These are phyloP conservation scores for Sugiyamaella xylanicola DNA, from an alignment of 1,139 yeast genomes.

Conservation along the genomic window DNA sequence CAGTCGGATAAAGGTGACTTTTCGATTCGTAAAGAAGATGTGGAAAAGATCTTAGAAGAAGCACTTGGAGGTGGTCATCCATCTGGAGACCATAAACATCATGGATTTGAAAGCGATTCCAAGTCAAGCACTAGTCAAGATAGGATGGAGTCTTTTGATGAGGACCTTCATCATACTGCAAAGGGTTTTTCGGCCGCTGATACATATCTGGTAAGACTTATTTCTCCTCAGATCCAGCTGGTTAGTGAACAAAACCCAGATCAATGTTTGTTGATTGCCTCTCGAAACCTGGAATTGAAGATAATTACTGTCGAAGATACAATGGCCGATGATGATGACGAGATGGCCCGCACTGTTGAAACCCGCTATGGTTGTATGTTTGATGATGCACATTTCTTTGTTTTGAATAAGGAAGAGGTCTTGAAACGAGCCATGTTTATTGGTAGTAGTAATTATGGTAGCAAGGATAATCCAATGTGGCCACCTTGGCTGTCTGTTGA, in stretches of 20 bases:
- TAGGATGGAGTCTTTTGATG: slow-evolving; percentile 52
- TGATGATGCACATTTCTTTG: slow-evolving; percentile 71
- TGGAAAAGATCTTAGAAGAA: slow-evolving; percentile 20
- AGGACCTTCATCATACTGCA: slow-evolving; percentile 49
- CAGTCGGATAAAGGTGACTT: slow-evolving; percentile 14
- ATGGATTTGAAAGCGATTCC: neutral
- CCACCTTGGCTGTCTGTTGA: slow-evolving; percentile 82
- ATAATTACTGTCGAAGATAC: slow-evolving; percentile 58
- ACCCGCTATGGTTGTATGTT: slow-evolving; percentile 69
- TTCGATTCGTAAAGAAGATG: slow-evolving; percentile 19
- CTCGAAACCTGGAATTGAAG: slow-evolving; percentile 72
- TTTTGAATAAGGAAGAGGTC: slow-evolving; percentile 55
- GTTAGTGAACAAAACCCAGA: slow-evolving; percentile 66
- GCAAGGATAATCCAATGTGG: slow-evolving; percentile 53
- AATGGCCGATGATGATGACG: slow-evolving; percentile 53
- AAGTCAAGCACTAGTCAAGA: slow-evolving; percentile 30
- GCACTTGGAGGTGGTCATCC: neutral
- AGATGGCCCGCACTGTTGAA: slow-evolving; percentile 57
- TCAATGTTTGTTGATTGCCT: slow-evolving; percentile 66
- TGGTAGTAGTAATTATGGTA: slow-evolving; percentile 45
- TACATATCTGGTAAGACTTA: slow-evolving; percentile 66
- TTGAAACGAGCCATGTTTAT: slow-evolving; percentile 48
- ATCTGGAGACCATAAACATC: slow-evolving; percentile 1
- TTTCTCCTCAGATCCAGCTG: slow-evolving; percentile 86
- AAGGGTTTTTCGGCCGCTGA: slow-evolving; percentile 55